phyloP scores from a whole-genome alignment of 345 rosid genomes.

The Brassica cretica region DNA sequence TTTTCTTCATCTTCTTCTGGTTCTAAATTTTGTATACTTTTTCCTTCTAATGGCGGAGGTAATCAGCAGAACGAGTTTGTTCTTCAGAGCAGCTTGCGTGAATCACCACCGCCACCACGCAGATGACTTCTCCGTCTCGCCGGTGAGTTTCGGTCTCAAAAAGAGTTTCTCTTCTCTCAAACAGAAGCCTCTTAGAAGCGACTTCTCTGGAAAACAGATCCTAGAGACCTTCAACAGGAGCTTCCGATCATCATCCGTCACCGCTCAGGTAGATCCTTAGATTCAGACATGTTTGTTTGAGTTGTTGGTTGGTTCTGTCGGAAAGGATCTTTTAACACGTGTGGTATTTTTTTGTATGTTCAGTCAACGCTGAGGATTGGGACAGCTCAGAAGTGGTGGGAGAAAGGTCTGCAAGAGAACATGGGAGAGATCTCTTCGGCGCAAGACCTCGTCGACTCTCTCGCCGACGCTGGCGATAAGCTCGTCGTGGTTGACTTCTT shows the following conservation, averaged over 20 bases:
- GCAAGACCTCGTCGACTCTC: constrained; percentile 77
- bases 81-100: constrained; percentile 37
- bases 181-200: constrained; percentile 43
- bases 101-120: constrained; percentile 24
- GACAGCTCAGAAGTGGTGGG: constrained; percentile 82
- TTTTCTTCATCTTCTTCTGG: constrained; percentile 1
- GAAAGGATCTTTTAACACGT: not conserved
- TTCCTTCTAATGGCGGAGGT: constrained; percentile 49
- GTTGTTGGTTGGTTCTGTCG: not conserved
- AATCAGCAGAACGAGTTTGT: constrained; percentile 49
- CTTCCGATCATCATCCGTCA: constrained; percentile 37
- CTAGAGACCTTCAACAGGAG: constrained; percentile 37
- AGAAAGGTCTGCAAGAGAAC: constrained; percentile 74
- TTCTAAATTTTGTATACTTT: not conserved
- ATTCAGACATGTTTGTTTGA: no score
- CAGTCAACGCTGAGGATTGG: constrained; percentile 62
- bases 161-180: constrained; percentile 43
- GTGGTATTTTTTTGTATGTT: not conserved
- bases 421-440: constrained; percentile 86
- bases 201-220: constrained; percentile 54
- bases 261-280: constrained; percentile 38
- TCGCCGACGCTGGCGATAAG: constrained; percentile 70
- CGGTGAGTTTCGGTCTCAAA: constrained; percentile 39
- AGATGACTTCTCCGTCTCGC: constrained; percentile 32
- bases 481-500: constrained; percentile 86